A percentile compares a stretch with the other conserved stretches of the same genome.
phyloP scores from a whole-genome alignment of 768 basidiomycete species.

The Xerocomellus amylosporus region DNA sequence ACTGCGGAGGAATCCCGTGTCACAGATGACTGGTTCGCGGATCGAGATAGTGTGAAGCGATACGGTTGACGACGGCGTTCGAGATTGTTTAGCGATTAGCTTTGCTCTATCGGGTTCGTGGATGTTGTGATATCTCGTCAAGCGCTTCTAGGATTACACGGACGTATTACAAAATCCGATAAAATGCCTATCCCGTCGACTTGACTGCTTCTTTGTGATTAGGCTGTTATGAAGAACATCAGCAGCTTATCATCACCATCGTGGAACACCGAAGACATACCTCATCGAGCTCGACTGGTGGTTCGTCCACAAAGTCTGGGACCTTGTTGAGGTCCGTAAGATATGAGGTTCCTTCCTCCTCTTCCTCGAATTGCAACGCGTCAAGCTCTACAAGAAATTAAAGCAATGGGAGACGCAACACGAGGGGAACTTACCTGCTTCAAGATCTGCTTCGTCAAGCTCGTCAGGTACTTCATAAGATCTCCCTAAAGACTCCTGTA shows the following conservation, averaged over 20 bases:
- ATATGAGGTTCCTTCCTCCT: conserved; percentile 89
- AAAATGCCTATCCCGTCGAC: conserved; percentile 38
- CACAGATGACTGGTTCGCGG: conserved; percentile 79
- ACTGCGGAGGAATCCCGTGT: conserved; percentile 52
- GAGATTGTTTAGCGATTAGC: background rate
- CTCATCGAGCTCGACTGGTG: conserved; percentile 69
- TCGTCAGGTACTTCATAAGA: conserved; percentile 98
- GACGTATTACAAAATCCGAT: conserved; percentile 4
- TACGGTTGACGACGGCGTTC: conserved; percentile 50
- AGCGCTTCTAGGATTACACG: conserved; percentile 16
- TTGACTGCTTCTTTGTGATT: conserved; percentile 55
- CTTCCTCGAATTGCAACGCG: conserved; percentile 86
- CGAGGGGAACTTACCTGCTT: conserved; percentile 66
- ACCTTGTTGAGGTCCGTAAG: conserved; percentile 80
- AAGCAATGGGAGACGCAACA: background rate
- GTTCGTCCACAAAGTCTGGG: conserved; percentile 90
- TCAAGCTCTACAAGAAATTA: conserved; percentile 71
- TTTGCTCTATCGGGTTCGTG: background rate
- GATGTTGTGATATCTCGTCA: background rate
- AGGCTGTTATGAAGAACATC: conserved; percentile 32
- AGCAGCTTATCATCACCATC: background rate
- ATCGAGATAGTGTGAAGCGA: conserved; percentile 47
- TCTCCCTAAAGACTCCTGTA: conserved; percentile 89
- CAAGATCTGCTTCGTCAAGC: conserved; percentile 93
- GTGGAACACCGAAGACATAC: conserved; percentile 34